Evolutionary conservation across 495 filamentous ascomycete genomes (phyloP).

Genomic region (Aspergillus sparsus): DNA sequence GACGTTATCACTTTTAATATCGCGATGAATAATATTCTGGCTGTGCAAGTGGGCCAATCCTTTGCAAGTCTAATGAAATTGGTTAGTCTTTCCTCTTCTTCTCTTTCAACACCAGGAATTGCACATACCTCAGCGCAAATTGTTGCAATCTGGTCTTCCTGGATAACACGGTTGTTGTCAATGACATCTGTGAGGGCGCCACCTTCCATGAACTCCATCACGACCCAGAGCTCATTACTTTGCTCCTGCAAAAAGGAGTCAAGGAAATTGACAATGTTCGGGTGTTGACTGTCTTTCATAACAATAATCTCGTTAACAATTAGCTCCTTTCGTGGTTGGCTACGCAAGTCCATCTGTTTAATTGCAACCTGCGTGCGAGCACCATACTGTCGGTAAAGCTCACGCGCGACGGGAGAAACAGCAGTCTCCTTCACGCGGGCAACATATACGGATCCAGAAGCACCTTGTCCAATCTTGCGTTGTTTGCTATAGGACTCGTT

Average conservation of each 20-base stretch:
- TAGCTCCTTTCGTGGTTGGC: slow-evolving; percentile 95
- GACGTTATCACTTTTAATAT: slow-evolving; percentile 99
- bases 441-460: slow-evolving; percentile 96
- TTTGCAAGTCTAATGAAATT: slow-evolving; percentile 76
- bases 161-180: slow-evolving; percentile 89
- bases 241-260: slow-evolving; percentile 95
- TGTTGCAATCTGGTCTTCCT: slow-evolving; percentile 94
- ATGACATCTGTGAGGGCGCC: slow-evolving; percentile 97
- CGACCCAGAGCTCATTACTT: slow-evolving; percentile 93
- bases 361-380: slow-evolving; percentile 85
- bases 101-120: background rate
- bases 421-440: slow-evolving; percentile 83
- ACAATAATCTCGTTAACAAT: slow-evolving; percentile 99
- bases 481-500: slow-evolving; percentile 94
- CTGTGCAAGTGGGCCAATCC: slow-evolving; percentile 90
- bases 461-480: slow-evolving; percentile 98
- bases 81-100: slow-evolving; percentile 35
- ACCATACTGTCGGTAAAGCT: slow-evolving; percentile 68
- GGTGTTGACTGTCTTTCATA: slow-evolving; percentile 97
- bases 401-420: slow-evolving; percentile 61
- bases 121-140: slow-evolving; percentile 86
- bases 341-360: slow-evolving; percentile 98
- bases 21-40: slow-evolving; percentile 97
- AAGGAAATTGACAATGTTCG: slow-evolving; percentile 98
- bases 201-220: slow-evolving; percentile 99